A percentile compares a stretch with the other conserved stretches of the same genome.
Conservation (phyloP, 225 moss, liverwort and hornwort species). For the Physcomitrium patens region DNA sequence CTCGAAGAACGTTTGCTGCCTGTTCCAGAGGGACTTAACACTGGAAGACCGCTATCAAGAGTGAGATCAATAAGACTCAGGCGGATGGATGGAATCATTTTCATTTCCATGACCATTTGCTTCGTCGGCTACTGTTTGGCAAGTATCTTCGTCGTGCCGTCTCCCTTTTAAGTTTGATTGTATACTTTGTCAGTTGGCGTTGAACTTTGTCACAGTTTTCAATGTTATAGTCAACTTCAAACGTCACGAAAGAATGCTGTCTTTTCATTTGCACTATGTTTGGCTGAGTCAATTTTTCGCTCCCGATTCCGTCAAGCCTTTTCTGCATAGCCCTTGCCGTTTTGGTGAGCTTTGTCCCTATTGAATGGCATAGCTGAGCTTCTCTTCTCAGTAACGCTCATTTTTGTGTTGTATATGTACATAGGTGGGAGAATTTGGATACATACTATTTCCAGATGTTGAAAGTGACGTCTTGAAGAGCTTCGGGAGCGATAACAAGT, state of each 20-base stretch:
- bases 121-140: constrained; percentile 80
- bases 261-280: constrained; percentile 5
- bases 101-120: constrained; percentile 84
- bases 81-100: constrained; percentile 89
- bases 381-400: constrained; percentile 16
- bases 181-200: not conserved
- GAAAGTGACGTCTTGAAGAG: constrained; percentile 88
- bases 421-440: constrained; percentile 88
- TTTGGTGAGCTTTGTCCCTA: not conserved
- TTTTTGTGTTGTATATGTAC: constrained; percentile 22
- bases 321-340: not conserved
- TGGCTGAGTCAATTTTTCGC: constrained; percentile 13
- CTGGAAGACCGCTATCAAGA: constrained; percentile 49
- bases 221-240: not conserved
- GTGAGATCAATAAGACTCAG: constrained; percentile 72
- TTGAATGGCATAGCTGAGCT: constrained; percentile 4
- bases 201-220: constrained; percentile 8
- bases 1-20: constrained; percentile 63
- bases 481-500: constrained; percentile 68
- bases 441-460: constrained; percentile 82
- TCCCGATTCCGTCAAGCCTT: not conserved
- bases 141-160: constrained; percentile 26
- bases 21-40: constrained; percentile 64
- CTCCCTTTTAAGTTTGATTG: constrained; percentile 22
- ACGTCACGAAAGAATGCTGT: not conserved